These are phyloP conservation scores for Fistulinella prunicolor DNA, from an alignment of 768 basidiomycete genomes.

Conservation along the genomic window DNA sequence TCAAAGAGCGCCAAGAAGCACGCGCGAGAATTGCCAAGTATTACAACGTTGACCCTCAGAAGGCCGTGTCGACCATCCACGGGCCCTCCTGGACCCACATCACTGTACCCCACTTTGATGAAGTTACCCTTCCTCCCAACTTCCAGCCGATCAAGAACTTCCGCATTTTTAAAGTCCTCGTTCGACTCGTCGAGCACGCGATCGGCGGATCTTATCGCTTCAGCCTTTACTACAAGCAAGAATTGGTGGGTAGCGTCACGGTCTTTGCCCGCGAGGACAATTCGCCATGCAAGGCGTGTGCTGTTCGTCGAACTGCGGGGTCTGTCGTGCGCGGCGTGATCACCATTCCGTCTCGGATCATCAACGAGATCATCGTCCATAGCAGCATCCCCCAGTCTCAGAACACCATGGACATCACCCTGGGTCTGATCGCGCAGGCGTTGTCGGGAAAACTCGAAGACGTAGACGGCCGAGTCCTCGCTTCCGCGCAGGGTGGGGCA, in stretches of 20 bases:
- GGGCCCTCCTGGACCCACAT: conserved; percentile 17
- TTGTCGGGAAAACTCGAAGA: conserved; percentile 19
- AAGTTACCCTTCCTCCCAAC: conserved; percentile 11
- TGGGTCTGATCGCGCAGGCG: conserved; percentile 12
- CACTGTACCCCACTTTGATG: conserved; percentile 8
- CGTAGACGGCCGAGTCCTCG: conserved; percentile 10
- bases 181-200: conserved; percentile 25
- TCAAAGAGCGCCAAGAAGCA: conserved; percentile 16
- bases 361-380: conserved; percentile 21
- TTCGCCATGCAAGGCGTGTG: conserved; percentile 27
- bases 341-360: conserved; percentile 17
- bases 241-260: conserved; percentile 19
- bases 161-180: conserved; percentile 27
- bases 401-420: conserved; percentile 13
- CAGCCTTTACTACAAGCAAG: conserved; percentile 16
- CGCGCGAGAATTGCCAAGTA: conserved; percentile 23
- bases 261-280: conserved; percentile 25
- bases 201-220: conserved; percentile 24
- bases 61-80: conserved; percentile 1
- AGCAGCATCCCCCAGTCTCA: neutral
- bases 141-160: conserved; percentile 19
- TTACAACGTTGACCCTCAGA: conserved; percentile 24
- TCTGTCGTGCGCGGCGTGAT: conserved; percentile 26
- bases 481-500: conserved; percentile 17
- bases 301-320: conserved; percentile 12